Conservation (phyloP, 257 asterid species). For the Nicotiana otophora region DNA sequence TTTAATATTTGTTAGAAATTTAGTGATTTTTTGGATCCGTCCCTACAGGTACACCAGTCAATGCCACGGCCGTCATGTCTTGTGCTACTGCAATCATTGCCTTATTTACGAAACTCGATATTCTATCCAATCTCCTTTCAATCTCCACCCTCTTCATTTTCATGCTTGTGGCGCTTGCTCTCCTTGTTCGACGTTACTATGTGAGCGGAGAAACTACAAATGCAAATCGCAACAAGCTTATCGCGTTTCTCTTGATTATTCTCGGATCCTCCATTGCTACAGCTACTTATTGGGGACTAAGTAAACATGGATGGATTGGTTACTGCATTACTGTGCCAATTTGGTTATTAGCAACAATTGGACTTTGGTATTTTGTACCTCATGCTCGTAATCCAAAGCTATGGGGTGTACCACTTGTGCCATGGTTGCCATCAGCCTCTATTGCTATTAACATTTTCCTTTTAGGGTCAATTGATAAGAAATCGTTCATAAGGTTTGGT, state of each 20-base stretch:
- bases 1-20: neutral
- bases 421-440: constrained; percentile 7
- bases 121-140: constrained; percentile 4
- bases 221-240: constrained; percentile 7
- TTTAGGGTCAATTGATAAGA: constrained; percentile 4
- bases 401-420: constrained; percentile 5
- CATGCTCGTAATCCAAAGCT: constrained; percentile 3
- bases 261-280: neutral
- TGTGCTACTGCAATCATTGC: constrained; percentile 7
- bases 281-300: constrained; percentile 6
- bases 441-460: constrained; percentile 1
- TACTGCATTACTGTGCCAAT: neutral
- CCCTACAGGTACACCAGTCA: neutral
- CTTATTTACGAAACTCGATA: constrained; percentile 2
- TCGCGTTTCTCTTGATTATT: neutral
- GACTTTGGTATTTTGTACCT: constrained; percentile 11
- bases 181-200: constrained; percentile 6
- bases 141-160: constrained; percentile 6
- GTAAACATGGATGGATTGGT: neutral
- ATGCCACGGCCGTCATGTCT: constrained; percentile 1
- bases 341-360: constrained; percentile 8
- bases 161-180: constrained; percentile 8
- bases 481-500: constrained; percentile 4
- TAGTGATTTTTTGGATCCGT: neutral
- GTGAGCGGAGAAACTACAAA: neutral